phyloP scores from a whole-genome alignment of 805 yeast species.

The Candida vartiovaarae region DNA sequence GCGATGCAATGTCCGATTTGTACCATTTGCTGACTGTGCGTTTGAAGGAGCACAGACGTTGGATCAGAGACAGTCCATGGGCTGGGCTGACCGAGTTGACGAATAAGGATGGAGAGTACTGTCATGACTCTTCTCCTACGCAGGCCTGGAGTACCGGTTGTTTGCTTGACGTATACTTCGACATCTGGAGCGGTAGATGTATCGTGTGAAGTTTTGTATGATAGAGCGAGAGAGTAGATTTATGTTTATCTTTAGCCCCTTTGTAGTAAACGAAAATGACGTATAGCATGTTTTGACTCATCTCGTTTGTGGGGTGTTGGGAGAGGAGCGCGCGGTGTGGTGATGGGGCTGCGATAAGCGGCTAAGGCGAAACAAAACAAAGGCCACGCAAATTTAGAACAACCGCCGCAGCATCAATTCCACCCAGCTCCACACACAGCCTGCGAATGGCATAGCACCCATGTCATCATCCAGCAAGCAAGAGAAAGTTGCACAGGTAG shows the following conservation, averaged over 20 bases:
- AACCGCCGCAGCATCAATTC: too few species aligned
- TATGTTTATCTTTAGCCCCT: background rate
- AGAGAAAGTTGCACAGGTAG: conserved; percentile 23
- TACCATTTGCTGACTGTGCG: conserved; percentile 55
- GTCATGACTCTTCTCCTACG: conserved; percentile 86
- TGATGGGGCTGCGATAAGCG: background rate
- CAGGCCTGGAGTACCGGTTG: conserved; percentile 97
- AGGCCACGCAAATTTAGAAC: too few species aligned
- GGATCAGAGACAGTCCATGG: conserved; percentile 80
- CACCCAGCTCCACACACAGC: too few species aligned
- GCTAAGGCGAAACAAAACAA: too few species aligned
- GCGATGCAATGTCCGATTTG: conserved; percentile 29
- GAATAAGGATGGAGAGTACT: conserved; percentile 75
- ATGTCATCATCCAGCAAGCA: conserved; percentile 1
- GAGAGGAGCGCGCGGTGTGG: background rate
- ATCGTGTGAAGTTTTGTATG: too few species aligned
- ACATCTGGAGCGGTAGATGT: conserved; percentile 34
- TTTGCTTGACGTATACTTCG: conserved; percentile 70
- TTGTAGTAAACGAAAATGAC: background rate
- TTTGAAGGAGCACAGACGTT: conserved; percentile 54
- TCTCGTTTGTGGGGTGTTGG: background rate
- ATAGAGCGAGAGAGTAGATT: background rate
- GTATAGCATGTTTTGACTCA: background rate
- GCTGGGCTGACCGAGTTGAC: conserved; percentile 91
- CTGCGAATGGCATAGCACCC: background rate